Percentiles rank a stretch among this genome's conserved stretches.
Conservation (phyloP, 768 basidiomycete genomes). For the button mushroom (Agaricus bisporus) region DNA sequence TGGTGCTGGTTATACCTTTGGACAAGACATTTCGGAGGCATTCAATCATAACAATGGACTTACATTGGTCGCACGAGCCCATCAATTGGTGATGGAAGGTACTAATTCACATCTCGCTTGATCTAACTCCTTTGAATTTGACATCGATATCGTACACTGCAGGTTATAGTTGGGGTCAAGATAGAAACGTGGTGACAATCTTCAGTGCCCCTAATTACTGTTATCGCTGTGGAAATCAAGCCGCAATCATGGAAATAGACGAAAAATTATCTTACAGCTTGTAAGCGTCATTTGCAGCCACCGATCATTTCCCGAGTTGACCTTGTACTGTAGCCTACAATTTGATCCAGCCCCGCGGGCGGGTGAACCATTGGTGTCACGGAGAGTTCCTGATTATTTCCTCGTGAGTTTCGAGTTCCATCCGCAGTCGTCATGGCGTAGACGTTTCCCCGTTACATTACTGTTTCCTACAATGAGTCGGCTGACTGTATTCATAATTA, state of each 20-base stretch:
- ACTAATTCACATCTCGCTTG: constrained; percentile 20
- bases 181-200: constrained; percentile 98
- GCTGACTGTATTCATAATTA: neutral
- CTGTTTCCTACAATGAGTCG: no score
- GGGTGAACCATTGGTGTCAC: constrained; percentile 95
- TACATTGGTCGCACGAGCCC: constrained; percentile 90
- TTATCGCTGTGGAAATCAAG: constrained; percentile 99
- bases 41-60: constrained; percentile 99
- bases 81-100: constrained; percentile 98
- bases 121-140: neutral
- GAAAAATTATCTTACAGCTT: constrained; percentile 95
- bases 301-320: neutral
- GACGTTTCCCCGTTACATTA: no score
- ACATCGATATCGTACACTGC: neutral
- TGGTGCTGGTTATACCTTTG: constrained; percentile 98
- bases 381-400: constrained; percentile 93
- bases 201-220: constrained; percentile 99
- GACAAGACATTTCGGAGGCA: constrained; percentile 97
- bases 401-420: constrained; percentile 47
- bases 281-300: constrained; percentile 36
- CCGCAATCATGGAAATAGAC: constrained; percentile 99
- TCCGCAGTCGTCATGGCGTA: neutral
- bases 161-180: constrained; percentile 98
- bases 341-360: constrained; percentile 99
- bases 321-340: constrained; percentile 67